Base-by-base conservation (phyloP, 352 stramenopile genomes). In the Elongisporangium undulatum region DNA sequence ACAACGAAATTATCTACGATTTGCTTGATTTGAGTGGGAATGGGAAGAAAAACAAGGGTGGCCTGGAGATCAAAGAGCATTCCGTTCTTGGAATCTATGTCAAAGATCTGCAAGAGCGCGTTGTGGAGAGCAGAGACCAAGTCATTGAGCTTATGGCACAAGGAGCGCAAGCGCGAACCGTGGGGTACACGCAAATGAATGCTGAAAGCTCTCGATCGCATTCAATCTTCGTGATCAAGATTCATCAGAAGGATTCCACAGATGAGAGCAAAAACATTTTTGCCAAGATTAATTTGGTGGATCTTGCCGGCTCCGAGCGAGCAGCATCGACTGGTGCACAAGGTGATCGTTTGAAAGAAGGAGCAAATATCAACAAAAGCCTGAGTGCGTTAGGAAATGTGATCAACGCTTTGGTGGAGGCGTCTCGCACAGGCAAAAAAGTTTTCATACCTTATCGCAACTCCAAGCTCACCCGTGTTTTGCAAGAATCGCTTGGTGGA, bases 1-100 rank as follows among this genome's bases (percentile, higher is more conserved):
- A 98, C 76, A 98, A 98, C 60, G 94, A 98, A 70, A 94, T 94
- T 51, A 97, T 98, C 57, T 97, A 95, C 62, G 95, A 98, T 66
- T 71, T 98, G 50, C 77, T 98, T 9, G 80, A 97, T 58, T 85
- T 89, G 10, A 96, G 70, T 26, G 79, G 80, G n/a, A 90, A 92
- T 53, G 61, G 71, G 49, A 96, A 95, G 75, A 93, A 95, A 26
- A 89, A 82, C 64, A 91, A 93, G 64, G 83, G 82, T 34, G 87
- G 89, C 2, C 77, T 98, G 19, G 85, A 97, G 70, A 97, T 98
- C 60, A 96, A 97, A 29, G 91, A 98, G 71, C 91, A 98, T 59
- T 87, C 89, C 0, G 94, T 97, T 39, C 68, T 98, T 20, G 96
- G 97, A 22, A 96, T 98, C 20, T 97, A 98, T 66, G 93, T 98